Evolutionary conservation across 169 alveolate genomes (phyloP), one percentile per base, ranked within the genome.

Genomic region (Cryptosporidium tyzzeri): DNA sequence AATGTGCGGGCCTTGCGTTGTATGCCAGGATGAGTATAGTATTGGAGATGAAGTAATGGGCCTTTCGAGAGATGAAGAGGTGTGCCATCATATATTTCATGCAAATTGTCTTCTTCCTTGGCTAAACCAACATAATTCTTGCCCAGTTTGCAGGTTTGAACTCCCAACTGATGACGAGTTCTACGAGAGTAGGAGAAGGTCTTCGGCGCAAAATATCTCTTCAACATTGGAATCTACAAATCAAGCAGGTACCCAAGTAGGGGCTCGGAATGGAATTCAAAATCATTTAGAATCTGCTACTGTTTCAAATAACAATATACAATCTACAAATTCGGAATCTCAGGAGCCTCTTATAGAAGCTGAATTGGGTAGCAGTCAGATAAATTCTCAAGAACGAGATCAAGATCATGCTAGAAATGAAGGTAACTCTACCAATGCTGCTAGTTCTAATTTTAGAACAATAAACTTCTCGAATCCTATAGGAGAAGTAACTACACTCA

Each of bases 71-170:
- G 87, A 95, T 65, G 91, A 91, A 71, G 94, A 89, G 31, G 74
- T 89, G 8, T 97, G 99, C 75, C 93, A 97, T 44, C 99, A 97
- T 91, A 93, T 93, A 44, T 97, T 96, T 92, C 99, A 97, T 93
- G 95, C 93, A 31, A 95, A 95, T 69, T 97, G 99, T 74, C 92
- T 97, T 50, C 73, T 95, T 26, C 98, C 99, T n/a, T 97, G 99
- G 99, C 93, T 96, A 59, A 92, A 96, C 75, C 96, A 95, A 85
- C 97, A 97, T 85, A 97, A 97, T 87, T 94, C 98, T 29, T 97
- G 99, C 61, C 99, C 99, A 10, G 97, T 97, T 33, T 97, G 99
- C 91, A 95, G 99, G 91, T 95, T 87, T 85, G 99, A 97, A 85
- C 93, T 97, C 69, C 98, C 98, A 0, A 96, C 98, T 2, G 98